These are phyloP conservation scores for Funneliformis caledonium DNA, from an alignment of 371 early-diverging fungal genomes.

Conservation along the genomic window DNA sequence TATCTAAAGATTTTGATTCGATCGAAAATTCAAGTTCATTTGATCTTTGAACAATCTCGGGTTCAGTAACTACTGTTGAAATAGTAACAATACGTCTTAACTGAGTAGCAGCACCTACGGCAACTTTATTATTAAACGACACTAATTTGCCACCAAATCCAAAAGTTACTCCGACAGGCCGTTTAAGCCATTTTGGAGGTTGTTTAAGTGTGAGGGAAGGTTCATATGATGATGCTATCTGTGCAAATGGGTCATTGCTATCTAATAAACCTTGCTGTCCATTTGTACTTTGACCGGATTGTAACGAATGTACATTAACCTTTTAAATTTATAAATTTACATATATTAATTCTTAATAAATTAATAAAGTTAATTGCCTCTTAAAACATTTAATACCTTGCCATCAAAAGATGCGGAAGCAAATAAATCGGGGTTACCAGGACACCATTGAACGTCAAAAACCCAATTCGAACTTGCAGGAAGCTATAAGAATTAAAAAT, in stretches of 20 bases:
- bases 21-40: constrained; percentile 66
- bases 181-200: constrained; percentile 95
- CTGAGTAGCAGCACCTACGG: constrained; percentile 50
- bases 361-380: background rate
- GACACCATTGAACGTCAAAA: constrained; percentile 93
- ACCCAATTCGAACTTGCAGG: constrained; percentile 84
- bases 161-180: constrained; percentile 89
- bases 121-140: constrained; percentile 59
- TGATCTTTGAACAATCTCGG: constrained; percentile 65
- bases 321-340: constrained; percentile 39
- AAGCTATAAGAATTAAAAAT: constrained; percentile 61
- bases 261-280: constrained; percentile 43
- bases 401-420: constrained; percentile 90
- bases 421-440: constrained; percentile 87
- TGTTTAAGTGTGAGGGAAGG: constrained; percentile 72
- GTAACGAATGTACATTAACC: constrained; percentile 84
- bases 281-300: constrained; percentile 55
- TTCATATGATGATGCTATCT: constrained; percentile 45
- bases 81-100: constrained; percentile 48
- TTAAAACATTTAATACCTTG: constrained; percentile 52
- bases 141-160: constrained; percentile 91
- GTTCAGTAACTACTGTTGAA: constrained; percentile 65
- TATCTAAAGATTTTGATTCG: constrained; percentile 58
- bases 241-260: constrained; percentile 78
- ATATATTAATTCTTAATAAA: background rate